phyloP scores from a whole-genome alignment of 2,329 filamentous ascomycete genomes.

The Penicillium expansum region DNA sequence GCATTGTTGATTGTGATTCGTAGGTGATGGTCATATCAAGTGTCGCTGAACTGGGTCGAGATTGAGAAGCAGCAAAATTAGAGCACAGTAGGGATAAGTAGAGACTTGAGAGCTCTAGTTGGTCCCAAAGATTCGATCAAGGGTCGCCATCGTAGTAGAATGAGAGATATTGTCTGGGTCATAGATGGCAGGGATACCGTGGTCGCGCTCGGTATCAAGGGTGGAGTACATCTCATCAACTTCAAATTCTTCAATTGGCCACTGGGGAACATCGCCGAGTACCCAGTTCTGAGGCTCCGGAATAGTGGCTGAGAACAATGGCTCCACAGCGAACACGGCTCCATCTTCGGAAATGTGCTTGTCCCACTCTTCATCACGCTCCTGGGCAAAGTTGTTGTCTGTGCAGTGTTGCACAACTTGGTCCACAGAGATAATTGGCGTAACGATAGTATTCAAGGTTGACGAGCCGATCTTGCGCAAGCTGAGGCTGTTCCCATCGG shows the following conservation, averaged over 20 bases:
- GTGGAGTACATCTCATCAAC: slow-evolving; percentile 45
- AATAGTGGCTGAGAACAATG: not conserved
- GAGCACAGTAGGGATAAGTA: not conserved
- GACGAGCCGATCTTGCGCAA: not conserved
- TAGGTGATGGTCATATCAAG: not conserved
- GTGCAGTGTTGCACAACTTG: not conserved
- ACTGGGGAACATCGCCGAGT: not conserved
- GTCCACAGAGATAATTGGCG: not conserved
- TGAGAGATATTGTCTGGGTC: not conserved
- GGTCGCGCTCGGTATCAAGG: not conserved
- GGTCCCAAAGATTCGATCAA: not conserved
- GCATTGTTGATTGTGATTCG: not conserved
- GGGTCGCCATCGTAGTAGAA: not conserved
- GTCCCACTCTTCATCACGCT: not conserved
- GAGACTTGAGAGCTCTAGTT: not conserved
- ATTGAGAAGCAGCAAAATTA: not conserved
- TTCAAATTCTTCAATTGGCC: slow-evolving; percentile 1
- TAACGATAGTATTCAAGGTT: not conserved
- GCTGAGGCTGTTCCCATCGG: not conserved
- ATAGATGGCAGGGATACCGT: not conserved
- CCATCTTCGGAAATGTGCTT: not conserved
- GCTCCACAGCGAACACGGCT: not conserved
- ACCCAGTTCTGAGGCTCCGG: not conserved
- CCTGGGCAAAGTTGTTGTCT: not conserved
- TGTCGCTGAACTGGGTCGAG: not conserved